phyloP scores from a whole-genome alignment of 768 basidiomycete genomes.

The Pleurotus citrinopileatus region DNA sequence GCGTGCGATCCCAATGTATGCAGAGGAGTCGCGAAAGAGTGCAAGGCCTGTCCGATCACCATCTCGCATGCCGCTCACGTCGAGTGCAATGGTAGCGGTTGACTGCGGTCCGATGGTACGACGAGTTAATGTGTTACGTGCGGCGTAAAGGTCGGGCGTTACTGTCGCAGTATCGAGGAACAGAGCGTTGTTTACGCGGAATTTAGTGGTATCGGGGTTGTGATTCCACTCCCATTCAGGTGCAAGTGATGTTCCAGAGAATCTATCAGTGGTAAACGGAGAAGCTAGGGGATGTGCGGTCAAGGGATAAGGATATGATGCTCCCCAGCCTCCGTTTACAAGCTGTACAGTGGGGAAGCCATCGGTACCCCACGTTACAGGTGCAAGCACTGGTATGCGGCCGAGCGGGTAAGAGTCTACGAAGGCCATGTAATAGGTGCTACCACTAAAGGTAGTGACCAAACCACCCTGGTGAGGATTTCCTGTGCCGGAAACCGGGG shows the following conservation, averaged over 20 bases:
- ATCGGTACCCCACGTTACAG: conserved; percentile 17
- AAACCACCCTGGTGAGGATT: conserved; percentile 16
- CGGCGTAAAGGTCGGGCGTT: conserved; percentile 15
- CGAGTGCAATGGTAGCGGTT: conserved; percentile 16
- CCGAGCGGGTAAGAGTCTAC: conserved; percentile 16
- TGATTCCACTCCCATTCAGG: conserved; percentile 20
- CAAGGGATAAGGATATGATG: conserved; percentile 15
- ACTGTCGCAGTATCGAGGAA: conserved; percentile 17
- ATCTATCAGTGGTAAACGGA: conserved; percentile 15
- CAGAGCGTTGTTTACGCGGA: conserved; percentile 15
- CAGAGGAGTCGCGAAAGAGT: conserved; percentile 16
- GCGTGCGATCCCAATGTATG: conserved; percentile 16
- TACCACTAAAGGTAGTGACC: conserved; percentile 13
- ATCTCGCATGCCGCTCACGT: conserved; percentile 12
- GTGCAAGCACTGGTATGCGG: conserved; percentile 16
- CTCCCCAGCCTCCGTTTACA: conserved; percentile 14
- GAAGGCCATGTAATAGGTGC: conserved; percentile 16
- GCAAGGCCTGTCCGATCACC: conserved; percentile 20
- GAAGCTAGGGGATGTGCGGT: conserved; percentile 12
- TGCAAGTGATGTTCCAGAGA: conserved; percentile 12
- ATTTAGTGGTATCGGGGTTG: conserved; percentile 17
- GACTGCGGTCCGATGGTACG: conserved; percentile 16
- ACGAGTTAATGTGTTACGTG: conserved; percentile 19
- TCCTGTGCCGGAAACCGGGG: conserved; percentile 9
- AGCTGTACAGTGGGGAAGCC: conserved; percentile 17